Conservation (phyloP, 2,329 filamentous ascomycete species). For the Polytolypa hystricis region DNA sequence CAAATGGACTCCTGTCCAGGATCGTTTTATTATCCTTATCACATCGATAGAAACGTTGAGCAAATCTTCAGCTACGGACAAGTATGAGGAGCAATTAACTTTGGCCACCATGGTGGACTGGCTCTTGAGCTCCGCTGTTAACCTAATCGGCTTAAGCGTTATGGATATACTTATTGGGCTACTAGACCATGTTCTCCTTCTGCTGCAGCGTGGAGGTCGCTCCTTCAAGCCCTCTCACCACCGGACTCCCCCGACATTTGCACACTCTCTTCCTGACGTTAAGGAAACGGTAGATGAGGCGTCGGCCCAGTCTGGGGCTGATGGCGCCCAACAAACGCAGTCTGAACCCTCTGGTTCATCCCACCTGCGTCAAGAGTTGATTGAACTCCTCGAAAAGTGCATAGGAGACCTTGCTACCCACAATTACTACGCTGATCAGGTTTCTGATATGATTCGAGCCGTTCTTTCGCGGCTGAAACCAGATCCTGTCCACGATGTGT, state of each 20-base stretch:
- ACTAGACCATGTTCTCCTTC: slow-evolving; percentile 67
- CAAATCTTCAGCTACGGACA: slow-evolving; percentile 57
- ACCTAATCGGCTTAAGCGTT: slow-evolving; percentile 87
- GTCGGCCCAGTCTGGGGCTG: slow-evolving; percentile 6
- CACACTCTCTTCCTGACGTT: slow-evolving; percentile 7
- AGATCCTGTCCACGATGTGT: slow-evolving; percentile 32
- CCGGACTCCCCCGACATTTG: slow-evolving; percentile 3
- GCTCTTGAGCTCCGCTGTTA: slow-evolving; percentile 75
- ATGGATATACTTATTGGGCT: slow-evolving; percentile 88
- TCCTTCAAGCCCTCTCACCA: slow-evolving; percentile 5
- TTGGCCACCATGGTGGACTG: slow-evolving; percentile 70
- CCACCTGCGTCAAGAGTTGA: slow-evolving; percentile 47
- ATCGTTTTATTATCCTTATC: slow-evolving; percentile 81
- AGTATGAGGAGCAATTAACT: slow-evolving; percentile 61
- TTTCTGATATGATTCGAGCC: slow-evolving; percentile 82
- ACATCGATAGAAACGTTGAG: slow-evolving; percentile 67
- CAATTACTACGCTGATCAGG: slow-evolving; percentile 93
- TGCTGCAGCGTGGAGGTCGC: slow-evolving; percentile 52
- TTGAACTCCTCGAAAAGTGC: slow-evolving; percentile 63
- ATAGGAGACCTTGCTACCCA: slow-evolving; percentile 89
- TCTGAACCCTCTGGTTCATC: slow-evolving; percentile 38
- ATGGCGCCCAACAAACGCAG: slow-evolving; percentile 6
- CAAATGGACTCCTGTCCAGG: slow-evolving; percentile 85
- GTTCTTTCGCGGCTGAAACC: slow-evolving; percentile 72
- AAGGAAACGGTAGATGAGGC: slow-evolving; percentile 19